Evolutionary conservation across 2,329 filamentous ascomycete genomes (phyloP), one percentile per base, ranked within the genome.

Genomic region (Aspergillus caelatus): DNA sequence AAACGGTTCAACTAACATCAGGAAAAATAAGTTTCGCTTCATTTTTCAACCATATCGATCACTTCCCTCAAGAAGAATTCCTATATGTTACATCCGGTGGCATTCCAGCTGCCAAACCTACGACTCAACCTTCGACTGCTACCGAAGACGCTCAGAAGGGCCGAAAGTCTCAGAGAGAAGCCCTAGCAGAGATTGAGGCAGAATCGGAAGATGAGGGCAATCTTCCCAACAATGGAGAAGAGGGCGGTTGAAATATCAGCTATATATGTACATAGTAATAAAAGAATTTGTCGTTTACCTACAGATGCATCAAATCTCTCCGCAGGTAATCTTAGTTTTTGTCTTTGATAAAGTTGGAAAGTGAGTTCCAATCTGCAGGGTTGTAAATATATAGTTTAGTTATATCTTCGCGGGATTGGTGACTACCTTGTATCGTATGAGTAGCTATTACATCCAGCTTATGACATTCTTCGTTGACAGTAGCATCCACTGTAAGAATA

Each of bases 31-130:
- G 89, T 19, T 93, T 93, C 78, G 88, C 91, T 71, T 84, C 86
- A 46, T 93, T 93, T 78, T 93, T 92, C 80, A 88, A 91, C 74
- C 91, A 93, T 77, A 86, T 93, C 63, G 91, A 94, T 74, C 88
- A 89, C 74, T 92, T 90, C 79, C 85, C 86, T 67, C 86, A 86
- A 12, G 86, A 89, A 70, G 88, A 88, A 74, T 93, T 93, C 81
- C 80, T 93, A 54, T 94, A 91, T 85, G 81, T 91, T 56, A 91
- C 90, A 0, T 89, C 90, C 0, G 87, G 85, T 10, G 91, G 90
- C 3, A 82, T 92, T 53, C 79, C 86, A 45, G 88, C 86, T 8
- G 86, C 88, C 0, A 84, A 85, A 66, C 79, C 72, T 19, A 52
- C 45, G 11, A 30, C 66, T 9, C 66, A 54, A 28, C 30, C 28